These are phyloP conservation scores for Tubosaeta sp. DNA, from an alignment of 768 basidiomycete genomes.

Conservation along the genomic window DNA sequence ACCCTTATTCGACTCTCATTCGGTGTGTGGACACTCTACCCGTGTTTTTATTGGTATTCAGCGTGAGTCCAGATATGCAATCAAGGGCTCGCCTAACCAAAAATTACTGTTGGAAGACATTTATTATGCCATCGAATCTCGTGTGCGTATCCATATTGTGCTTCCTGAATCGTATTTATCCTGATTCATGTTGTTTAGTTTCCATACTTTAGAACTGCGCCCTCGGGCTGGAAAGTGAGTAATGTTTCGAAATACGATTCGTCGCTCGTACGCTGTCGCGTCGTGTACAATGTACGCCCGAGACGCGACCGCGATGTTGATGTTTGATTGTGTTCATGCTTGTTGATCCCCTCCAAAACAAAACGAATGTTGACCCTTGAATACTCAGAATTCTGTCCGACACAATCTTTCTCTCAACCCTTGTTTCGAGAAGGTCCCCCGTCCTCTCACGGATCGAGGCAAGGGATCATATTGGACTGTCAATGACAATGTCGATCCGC, in stretches of 20 bases:
- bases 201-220: constrained; percentile 83
- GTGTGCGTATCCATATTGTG: constrained; percentile 46
- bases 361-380: constrained; percentile 22
- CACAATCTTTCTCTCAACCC: constrained; percentile 89
- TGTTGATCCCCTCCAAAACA: constrained; percentile 40
- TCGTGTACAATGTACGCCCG: constrained; percentile 4
- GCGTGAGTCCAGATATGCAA: constrained; percentile 62
- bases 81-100: constrained; percentile 87
- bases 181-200: constrained; percentile 47
- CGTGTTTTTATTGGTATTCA: background rate
- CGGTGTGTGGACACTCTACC: constrained; percentile 48
- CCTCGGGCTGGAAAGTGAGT: constrained; percentile 89
- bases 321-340: constrained; percentile 58
- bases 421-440: constrained; percentile 87
- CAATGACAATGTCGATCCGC: constrained; percentile 84
- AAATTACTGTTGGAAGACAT: constrained; percentile 85
- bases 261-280: background rate
- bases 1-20: constrained; percentile 87
- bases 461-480: constrained; percentile 94
- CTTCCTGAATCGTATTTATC: background rate
- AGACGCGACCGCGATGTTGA: constrained; percentile 59
- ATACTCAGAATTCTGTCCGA: constrained; percentile 75
- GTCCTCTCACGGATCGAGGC: constrained; percentile 86
- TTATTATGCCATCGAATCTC: constrained; percentile 86
- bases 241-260: background rate